A percentile compares a stretch with the other conserved stretches of the same genome.
Evolutionary conservation across 2,329 filamentous ascomycete genomes (phyloP).

Genomic region (Monosporascus sp.): DNA sequence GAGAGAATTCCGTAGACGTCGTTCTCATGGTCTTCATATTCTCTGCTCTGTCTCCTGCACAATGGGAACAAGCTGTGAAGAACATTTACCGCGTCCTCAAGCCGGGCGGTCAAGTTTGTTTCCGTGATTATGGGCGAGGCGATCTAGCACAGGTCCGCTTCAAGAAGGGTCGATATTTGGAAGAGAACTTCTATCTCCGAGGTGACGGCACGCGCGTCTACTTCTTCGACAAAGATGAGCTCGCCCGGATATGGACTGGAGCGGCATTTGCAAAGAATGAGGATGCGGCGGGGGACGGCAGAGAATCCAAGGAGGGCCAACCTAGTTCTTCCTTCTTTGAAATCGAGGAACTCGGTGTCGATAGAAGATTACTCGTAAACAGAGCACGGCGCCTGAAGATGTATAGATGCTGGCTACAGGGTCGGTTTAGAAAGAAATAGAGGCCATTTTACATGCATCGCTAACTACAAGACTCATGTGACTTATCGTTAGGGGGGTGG

Average conservation of each 20-base stretch:
- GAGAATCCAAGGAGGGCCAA: conserved; percentile 13
- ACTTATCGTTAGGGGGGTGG: background rate
- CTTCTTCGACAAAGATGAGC: conserved; percentile 87
- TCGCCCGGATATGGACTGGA: conserved; percentile 69
- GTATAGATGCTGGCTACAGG: conserved; percentile 96
- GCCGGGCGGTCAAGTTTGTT: conserved; percentile 87
- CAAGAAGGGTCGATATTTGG: conserved; percentile 88
- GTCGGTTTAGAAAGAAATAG: conserved; percentile 68
- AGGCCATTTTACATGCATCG: conserved; percentile 9
- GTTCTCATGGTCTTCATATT: conserved; percentile 97
- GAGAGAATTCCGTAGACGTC: conserved; percentile 78
- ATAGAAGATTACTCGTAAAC: conserved; percentile 88
- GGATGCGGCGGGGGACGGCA: conserved; percentile 17
- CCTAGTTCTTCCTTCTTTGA: conserved; percentile 50
- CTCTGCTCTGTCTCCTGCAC: conserved; percentile 76
- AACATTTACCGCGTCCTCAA: conserved; percentile 83
- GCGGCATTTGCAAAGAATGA: conserved; percentile 15
- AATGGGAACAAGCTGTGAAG: conserved; percentile 77
- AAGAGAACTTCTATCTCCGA: conserved; percentile 95
- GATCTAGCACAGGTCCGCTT: conserved; percentile 96
- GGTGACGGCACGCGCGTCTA: conserved; percentile 96
- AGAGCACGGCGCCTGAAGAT: conserved; percentile 88
- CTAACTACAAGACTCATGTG: background rate
- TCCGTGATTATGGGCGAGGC: conserved; percentile 93
- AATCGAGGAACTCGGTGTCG: conserved; percentile 72